Conservation (phyloP, 306 rosid species). For the Phaseolus lunatus region DNA sequence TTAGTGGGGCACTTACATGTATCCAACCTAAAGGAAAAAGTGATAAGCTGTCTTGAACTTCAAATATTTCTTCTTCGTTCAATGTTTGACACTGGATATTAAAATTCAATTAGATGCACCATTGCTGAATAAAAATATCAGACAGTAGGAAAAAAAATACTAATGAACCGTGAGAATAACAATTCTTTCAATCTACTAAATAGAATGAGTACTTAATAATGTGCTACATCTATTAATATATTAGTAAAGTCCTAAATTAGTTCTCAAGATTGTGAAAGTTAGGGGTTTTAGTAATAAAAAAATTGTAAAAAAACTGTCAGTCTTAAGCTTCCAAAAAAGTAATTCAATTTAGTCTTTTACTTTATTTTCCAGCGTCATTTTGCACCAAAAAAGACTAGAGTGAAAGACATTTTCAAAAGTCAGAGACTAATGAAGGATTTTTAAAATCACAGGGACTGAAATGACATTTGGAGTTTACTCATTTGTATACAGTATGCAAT, state of each 20-base stretch:
- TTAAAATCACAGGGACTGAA: background rate
- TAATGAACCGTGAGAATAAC: constrained; percentile 14
- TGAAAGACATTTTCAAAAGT: background rate
- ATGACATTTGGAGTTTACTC: background rate
- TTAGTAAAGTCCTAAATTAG: background rate
- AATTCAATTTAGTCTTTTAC: background rate
- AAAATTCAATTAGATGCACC: constrained; percentile 26
- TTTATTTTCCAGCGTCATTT: background rate
- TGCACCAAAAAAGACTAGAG: background rate
- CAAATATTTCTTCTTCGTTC: constrained; percentile 99
- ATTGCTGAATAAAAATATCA: constrained; percentile 34
- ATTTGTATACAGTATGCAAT: constrained; percentile 1
- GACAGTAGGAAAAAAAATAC: background rate
- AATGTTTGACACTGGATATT: constrained; percentile 88
- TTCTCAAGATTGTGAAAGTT: background rate
- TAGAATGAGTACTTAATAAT: constrained; percentile 9
- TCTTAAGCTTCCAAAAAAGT: background rate
- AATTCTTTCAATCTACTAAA: constrained; percentile 42
- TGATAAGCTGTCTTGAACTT: constrained; percentile 91
- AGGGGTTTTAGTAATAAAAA: background rate
- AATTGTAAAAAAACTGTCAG: too few relatives aligned
- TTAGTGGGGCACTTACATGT: constrained; percentile 78
- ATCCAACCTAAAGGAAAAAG: constrained; percentile 99
- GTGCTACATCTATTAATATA: background rate
- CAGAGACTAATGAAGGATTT: constrained; percentile 1